phyloP scores from a whole-genome alignment of 768 basidiomycete genomes.

The Russula brevipes region DNA sequence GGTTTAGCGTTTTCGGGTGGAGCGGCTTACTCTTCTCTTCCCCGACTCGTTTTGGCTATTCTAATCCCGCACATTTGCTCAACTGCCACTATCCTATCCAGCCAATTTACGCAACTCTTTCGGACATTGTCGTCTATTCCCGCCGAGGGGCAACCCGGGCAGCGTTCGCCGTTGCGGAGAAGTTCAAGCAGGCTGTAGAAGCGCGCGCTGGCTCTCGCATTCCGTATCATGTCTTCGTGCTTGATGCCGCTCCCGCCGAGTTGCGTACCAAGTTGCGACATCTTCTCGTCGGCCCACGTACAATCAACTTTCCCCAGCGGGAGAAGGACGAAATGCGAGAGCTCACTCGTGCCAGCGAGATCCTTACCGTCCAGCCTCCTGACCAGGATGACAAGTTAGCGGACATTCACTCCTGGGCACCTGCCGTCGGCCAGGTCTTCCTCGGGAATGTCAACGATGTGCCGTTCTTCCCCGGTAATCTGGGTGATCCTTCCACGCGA shows the following conservation, averaged over 20 bases:
- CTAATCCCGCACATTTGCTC: conserved; percentile 19
- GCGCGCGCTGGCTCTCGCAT: conserved; percentile 38
- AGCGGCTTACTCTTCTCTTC: conserved; percentile 11
- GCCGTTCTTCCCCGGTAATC: conserved; percentile 34
- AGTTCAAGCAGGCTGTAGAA: conserved; percentile 60
- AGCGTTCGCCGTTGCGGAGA: conserved; percentile 57
- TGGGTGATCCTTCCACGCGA: neutral
- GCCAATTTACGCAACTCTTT: conserved; percentile 84
- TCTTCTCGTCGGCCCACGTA: conserved; percentile 52
- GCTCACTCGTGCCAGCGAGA: conserved; percentile 77
- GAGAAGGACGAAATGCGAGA: conserved; percentile 90
- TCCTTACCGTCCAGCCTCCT: conserved; percentile 42
- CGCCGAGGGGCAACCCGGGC: conserved; percentile 53
- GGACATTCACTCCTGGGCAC: conserved; percentile 32
- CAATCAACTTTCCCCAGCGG: conserved; percentile 74
- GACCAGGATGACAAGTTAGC: conserved; percentile 32
- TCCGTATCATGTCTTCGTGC: conserved; percentile 72
- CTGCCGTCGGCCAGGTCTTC: conserved; percentile 62
- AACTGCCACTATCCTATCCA: conserved; percentile 28
- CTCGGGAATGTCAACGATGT: conserved; percentile 83
- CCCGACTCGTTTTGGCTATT: conserved; percentile 32
- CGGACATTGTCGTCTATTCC: conserved; percentile 85
- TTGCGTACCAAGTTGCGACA: conserved; percentile 44
- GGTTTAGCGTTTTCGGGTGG: conserved; percentile 11
- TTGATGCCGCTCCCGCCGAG: conserved; percentile 49